Percentiles rank a stretch among this genome's conserved stretches.
phyloP scores from a whole-genome alignment of 495 filamentous ascomycete genomes.

The Penicillium longicatenatum region DNA sequence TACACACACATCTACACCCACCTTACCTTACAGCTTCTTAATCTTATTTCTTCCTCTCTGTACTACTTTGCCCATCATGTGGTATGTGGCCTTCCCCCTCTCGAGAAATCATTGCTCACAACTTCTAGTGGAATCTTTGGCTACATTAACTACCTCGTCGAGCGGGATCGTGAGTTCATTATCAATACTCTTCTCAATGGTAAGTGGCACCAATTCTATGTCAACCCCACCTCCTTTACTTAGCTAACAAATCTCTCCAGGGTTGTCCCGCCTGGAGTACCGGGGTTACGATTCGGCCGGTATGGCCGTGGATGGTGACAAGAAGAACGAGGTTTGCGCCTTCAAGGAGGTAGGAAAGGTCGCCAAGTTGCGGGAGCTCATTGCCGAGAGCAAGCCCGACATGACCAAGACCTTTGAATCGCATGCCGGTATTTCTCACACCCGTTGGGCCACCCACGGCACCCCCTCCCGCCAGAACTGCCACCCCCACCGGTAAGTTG shows the following conservation, averaged over 20 bases:
- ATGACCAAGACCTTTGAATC: conserved; percentile 92
- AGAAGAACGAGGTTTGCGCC: conserved; percentile 95
- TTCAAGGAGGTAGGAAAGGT: conserved; percentile 99
- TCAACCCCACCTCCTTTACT: not conserved
- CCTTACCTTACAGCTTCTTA: conserved; percentile 2
- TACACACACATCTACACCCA: not conserved
- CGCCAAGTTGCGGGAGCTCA: conserved; percentile 89
- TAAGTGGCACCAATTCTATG: conserved; percentile 41
- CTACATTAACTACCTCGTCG: conserved; percentile 88
- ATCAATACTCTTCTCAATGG: conserved; percentile 96
- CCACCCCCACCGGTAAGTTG: conserved; percentile 89
- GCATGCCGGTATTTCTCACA: conserved; percentile 97
- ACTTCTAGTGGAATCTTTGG: conserved; percentile 90
- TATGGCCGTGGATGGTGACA: conserved; percentile 94
- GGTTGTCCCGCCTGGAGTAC: conserved; percentile 87
- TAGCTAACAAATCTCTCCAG: conserved; percentile 38
- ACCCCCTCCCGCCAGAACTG: conserved; percentile 92
- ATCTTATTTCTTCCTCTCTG: conserved; percentile 2
- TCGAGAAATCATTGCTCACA: not conserved
- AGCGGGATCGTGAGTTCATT: conserved; percentile 95
- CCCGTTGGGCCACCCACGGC: conserved; percentile 97
- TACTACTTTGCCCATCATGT: conserved; percentile 33
- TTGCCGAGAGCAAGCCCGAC: conserved; percentile 79
- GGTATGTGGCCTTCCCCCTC: conserved; percentile 29
- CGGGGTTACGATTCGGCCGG: conserved; percentile 97